Percentiles rank a stretch among this genome's conserved stretches.
These are phyloP conservation scores for Spathaspora sp. DNA, from an alignment of 1,139 yeast species.

Conservation along the genomic window DNA sequence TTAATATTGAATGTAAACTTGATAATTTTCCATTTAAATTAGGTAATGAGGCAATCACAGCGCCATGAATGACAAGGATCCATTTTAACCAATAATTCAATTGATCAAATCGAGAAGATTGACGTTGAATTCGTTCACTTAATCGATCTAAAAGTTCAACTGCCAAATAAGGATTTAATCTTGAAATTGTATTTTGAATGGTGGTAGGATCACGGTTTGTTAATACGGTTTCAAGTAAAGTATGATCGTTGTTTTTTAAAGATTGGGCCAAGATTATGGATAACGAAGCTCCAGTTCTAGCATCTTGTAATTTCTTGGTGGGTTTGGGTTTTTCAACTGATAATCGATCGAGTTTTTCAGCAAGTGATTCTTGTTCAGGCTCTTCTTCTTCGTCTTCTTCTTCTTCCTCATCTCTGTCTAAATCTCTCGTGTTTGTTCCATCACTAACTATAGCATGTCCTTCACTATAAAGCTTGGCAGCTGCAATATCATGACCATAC, in stretches of 20 bases:
- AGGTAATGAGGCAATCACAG: slow-evolving; percentile 66
- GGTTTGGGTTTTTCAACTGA: slow-evolving; percentile 31
- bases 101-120: slow-evolving; percentile 62
- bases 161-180: slow-evolving; percentile 71
- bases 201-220: slow-evolving; percentile 71
- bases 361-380: slow-evolving; percentile 46
- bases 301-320: slow-evolving; percentile 22
- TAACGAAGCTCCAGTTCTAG: slow-evolving; percentile 59
- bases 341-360: slow-evolving; percentile 56
- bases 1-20: slow-evolving; percentile 73
- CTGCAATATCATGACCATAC: slow-evolving; percentile 69
- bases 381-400: slow-evolving; percentile 27
- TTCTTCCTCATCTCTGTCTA: slow-evolving; percentile 45
- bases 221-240: slow-evolving; percentile 77
- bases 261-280: slow-evolving; percentile 71
- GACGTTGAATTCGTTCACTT: slow-evolving; percentile 80
- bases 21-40: slow-evolving; percentile 68
- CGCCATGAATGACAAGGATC: slow-evolving; percentile 90
- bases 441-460: slow-evolving; percentile 62
- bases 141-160: slow-evolving; percentile 75
- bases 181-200: slow-evolving; percentile 68
- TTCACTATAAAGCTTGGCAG: slow-evolving; percentile 69
- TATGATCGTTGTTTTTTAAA: slow-evolving; percentile 67
- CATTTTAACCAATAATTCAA: slow-evolving; percentile 90
- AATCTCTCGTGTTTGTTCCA: slow-evolving; percentile 61